phyloP scores from a whole-genome alignment of 2,329 filamentous ascomycete species.

The Colletotrichum sp. region DNA sequence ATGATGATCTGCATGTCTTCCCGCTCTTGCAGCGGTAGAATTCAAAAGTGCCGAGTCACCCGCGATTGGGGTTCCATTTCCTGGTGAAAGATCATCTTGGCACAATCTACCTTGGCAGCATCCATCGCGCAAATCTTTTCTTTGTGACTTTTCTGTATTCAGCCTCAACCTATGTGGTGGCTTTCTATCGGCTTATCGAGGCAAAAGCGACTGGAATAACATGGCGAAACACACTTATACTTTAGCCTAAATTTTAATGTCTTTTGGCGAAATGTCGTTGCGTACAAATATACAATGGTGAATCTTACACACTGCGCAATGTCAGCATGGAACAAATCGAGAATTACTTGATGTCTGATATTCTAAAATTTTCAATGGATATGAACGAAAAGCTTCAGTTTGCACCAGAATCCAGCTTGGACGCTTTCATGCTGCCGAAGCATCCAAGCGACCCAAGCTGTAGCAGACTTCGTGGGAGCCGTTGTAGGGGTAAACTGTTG shows the following conservation, averaged over 20 bases:
- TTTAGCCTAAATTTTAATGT: neutral
- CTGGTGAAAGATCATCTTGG: neutral
- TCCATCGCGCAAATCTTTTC: neutral
- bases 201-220: neutral
- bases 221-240: neutral
- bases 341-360: neutral
- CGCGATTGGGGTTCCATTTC: neutral
- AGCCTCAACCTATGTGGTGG: neutral
- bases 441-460: neutral
- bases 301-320: neutral
- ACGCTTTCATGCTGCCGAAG: neutral
- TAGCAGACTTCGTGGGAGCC: neutral
- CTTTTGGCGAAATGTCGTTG: neutral
- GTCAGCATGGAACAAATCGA: neutral
- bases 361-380: neutral
- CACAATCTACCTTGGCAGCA: neutral
- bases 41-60: neutral
- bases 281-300: neutral
- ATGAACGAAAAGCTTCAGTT: neutral
- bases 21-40: neutral
- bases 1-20: neutral
- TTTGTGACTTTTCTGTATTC: neutral
- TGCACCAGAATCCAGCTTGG: neutral
- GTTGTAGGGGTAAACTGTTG: neutral
- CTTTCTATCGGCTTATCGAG: neutral